Conservation (phyloP, 2,329 filamentous ascomycete species). For the Calonectria pseudoreteaudii region DNA sequence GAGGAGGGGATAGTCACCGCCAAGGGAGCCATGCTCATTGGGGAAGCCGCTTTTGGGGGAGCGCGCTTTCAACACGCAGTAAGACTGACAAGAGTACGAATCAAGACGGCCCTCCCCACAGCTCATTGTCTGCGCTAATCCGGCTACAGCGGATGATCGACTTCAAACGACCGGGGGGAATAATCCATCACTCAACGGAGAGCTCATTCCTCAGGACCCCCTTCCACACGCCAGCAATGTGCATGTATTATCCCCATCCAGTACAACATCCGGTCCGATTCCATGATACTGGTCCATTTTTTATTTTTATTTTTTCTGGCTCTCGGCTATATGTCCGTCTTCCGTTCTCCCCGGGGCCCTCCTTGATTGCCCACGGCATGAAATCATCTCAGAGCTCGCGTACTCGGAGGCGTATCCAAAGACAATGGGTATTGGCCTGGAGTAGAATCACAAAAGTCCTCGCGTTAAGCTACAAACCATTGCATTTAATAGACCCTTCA, state of each 20-base stretch:
- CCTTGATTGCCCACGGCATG: neutral
- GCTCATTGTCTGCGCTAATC: neutral
- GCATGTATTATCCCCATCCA: neutral
- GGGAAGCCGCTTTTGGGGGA: neutral
- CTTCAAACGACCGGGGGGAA: conserved; percentile 7
- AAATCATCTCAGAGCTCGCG: neutral
- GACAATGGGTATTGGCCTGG: neutral
- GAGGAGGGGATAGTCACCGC: neutral
- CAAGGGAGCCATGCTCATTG: conserved; percentile 4
- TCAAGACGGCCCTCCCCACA: neutral
- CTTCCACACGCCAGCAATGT: neutral
- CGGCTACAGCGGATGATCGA: conserved; percentile 22
- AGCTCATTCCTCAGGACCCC: conserved; percentile 10
- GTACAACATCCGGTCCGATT: conserved; percentile 5
- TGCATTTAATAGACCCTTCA: neutral
- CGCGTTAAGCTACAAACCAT: neutral
- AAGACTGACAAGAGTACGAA: neutral
- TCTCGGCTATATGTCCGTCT: neutral
- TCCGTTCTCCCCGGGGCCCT: conserved; percentile 1
- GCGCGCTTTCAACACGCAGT: neutral
- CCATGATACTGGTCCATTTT: conserved; percentile 4
- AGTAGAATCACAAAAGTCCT: neutral
- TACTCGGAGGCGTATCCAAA: neutral
- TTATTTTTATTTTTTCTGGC: neutral
- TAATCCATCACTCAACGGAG: conserved; percentile 1